Evolutionary conservation across 1,284 basidiomycete species (phyloP), one percentile per base, ranked within the genome.

Genomic region (Pascua sp.): DNA sequence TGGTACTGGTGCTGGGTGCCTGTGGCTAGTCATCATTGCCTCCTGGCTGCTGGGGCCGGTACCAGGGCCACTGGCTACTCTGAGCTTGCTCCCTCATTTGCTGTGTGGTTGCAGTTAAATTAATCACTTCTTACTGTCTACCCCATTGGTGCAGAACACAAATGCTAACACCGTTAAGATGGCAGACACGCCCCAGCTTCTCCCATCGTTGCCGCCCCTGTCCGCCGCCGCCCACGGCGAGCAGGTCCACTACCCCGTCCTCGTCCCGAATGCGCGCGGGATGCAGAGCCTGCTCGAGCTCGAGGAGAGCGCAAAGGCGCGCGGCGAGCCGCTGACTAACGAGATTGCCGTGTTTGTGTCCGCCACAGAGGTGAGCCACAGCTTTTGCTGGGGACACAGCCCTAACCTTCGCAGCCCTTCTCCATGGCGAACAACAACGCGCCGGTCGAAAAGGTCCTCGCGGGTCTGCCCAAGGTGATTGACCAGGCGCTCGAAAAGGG

Each of bases 261-360:
- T 97, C 11, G 85, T 94, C 0, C 92, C 93, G 0, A 95, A 96
- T 71, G 78, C 84, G 68, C 86, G 85, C 57, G 91, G 90, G 0
- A 80, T 94, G 17, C 84, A 88, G 42, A 80, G 82, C 36, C 82
- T 92, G 47, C 72, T 90, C 42, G 69, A 80, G 42, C 67, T 73
- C 40, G 67, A 73, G 52, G 65, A 68, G n/a, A 55, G 68, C 15
- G 36, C 57, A 18, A 49, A 59, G 39, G 48, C 51, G 8, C 55
- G 55, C 32, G 64, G 47, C 2, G 45, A 64, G 3, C 58, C 62
- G 8, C 67, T 80, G 9, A 86, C 90, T 0, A 84, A 91, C 69
- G 93, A 97, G 73, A 87, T 98, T 40, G 85, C 92, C 2, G 83
- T 98, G 58, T 96, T 97, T 76, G 87, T 90, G 11, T 87, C 91